Percentiles rank a stretch among this genome's conserved stretches.
phyloP scores from a whole-genome alignment of 202 grass and related monocot species.

The Schoenoplectus triqueter region DNA sequence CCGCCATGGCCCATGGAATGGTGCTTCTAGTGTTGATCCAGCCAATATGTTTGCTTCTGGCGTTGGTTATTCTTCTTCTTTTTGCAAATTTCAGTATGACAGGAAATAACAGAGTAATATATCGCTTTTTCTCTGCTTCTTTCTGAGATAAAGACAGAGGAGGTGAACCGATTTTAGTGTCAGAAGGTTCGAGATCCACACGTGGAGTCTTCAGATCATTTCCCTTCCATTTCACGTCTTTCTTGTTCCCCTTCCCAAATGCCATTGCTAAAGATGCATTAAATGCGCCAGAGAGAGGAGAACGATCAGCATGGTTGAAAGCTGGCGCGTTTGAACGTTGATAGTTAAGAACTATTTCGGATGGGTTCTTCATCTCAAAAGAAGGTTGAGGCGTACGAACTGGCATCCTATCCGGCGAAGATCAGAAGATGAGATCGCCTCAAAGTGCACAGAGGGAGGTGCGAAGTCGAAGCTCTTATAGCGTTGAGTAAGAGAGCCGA shows the following conservation, averaged over 20 bases:
- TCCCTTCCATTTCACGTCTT: not conserved
- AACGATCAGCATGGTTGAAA: not conserved
- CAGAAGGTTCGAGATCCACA: not conserved
- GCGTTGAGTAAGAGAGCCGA: not conserved
- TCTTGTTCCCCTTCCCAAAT: not conserved
- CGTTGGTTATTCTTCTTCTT: not conserved
- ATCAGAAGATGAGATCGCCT: not conserved
- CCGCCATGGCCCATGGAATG: not conserved
- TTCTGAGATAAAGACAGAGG: not conserved
- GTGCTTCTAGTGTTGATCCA: not conserved
- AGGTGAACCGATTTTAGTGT: not conserved
- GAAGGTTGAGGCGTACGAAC: not conserved
- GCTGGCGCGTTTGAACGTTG: not conserved
- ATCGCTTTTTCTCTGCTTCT: not conserved
- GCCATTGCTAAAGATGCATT: not conserved
- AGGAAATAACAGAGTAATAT: not conserved
- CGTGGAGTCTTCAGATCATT: not conserved
- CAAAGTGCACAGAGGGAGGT: not conserved
- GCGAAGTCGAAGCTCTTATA: not conserved
- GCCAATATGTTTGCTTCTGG: not conserved
- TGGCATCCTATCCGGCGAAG: not conserved
- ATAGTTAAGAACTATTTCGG: not conserved
- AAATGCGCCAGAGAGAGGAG: not conserved
- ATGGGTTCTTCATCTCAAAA: not conserved
- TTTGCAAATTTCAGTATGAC: not conserved